Evolutionary conservation across 2,329 filamentous ascomycete species (phyloP), one percentile per base, ranked within the genome.

Genomic region (Chalaropsis thielavioides): DNA sequence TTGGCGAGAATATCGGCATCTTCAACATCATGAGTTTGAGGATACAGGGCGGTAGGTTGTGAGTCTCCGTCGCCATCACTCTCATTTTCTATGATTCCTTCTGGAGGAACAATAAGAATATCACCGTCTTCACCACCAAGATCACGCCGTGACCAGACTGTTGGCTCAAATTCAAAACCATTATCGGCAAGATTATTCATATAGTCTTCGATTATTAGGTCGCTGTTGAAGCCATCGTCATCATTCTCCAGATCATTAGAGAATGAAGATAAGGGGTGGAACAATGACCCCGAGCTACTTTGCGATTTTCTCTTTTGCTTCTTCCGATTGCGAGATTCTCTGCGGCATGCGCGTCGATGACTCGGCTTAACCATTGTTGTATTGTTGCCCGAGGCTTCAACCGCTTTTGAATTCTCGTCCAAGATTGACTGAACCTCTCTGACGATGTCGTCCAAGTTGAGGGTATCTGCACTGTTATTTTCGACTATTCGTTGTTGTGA

Each of bases 181-280:
- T 79, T 78, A 0, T 78, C 78, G 19, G 74, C 74, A 70, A 89
- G 78, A 68, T 90, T 89, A 54, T 82, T 80, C 70, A 90, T 85
- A 69, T 91, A 91, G 70, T 92, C 88, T 0, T 62, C 51, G 19
- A 63, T 31, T 4, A 64, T 62, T 4, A 38, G 11, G 19, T 65
- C 46, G 11, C 43, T 51, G 15, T 62, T 64, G 27, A 59, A 61
- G 17, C 63, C 38, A 31, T 22, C 49, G 17, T 66, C 61, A 44
- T 22, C 35, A 5, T 61, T 10, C 38, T 63, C 60, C 6, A 31
- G 35, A 54, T 43, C 19, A 4, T 22, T 22, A 49, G 49, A 59
- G 17, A 59, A 59, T 62, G 22, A 41, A 22, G 63, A 64, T 54
- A 51, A 38, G 24, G 56, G 19, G 11, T 59, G 49, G 27, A 27